These are phyloP conservation scores for Crucibulum laeve DNA, from an alignment of 768 basidiomycete genomes.

Conservation along the genomic window DNA sequence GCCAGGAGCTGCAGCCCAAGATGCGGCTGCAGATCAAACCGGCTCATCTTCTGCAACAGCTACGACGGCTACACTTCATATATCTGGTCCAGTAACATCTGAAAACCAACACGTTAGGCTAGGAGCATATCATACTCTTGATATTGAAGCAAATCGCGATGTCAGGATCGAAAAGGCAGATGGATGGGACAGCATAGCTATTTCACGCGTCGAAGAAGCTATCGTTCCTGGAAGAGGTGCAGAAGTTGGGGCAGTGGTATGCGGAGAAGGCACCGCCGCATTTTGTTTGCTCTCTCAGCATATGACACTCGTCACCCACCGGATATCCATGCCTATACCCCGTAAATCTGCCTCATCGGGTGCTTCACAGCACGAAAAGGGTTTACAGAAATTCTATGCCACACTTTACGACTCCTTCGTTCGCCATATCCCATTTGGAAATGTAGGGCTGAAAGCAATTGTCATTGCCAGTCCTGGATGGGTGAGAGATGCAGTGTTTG, in stretches of 20 bases:
- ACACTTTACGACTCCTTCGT: constrained; percentile 82
- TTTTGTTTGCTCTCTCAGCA: constrained; percentile 95
- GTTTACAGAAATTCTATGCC: constrained; percentile 77
- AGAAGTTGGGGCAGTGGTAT: constrained; percentile 93
- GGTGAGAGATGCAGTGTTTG: constrained; percentile 84
- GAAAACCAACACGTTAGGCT: constrained; percentile 90
- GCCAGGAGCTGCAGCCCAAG: constrained; percentile 43
- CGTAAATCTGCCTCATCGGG: constrained; percentile 84
- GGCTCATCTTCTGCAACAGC: constrained; percentile 27
- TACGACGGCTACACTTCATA: constrained; percentile 64
- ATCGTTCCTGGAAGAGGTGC: constrained; percentile 93
- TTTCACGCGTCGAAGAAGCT: constrained; percentile 79
- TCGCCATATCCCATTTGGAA: constrained; percentile 84
- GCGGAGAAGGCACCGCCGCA: constrained; percentile 92
- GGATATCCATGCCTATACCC: constrained; percentile 85
- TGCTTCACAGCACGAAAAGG: constrained; percentile 89
- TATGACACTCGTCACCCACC: constrained; percentile 91
- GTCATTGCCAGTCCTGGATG: constrained; percentile 98
- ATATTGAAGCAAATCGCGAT: constrained; percentile 87
- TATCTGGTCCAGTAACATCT: constrained; percentile 78
- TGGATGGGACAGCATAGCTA: constrained; percentile 91
- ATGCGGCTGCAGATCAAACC: constrained; percentile 27
- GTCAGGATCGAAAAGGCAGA: constrained; percentile 82
- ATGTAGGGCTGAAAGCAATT: constrained; percentile 73
- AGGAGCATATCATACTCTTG: constrained; percentile 93